These are phyloP conservation scores for Coriaria nepalensis DNA, from an alignment of 306 rosid species.

Conservation along the genomic window DNA sequence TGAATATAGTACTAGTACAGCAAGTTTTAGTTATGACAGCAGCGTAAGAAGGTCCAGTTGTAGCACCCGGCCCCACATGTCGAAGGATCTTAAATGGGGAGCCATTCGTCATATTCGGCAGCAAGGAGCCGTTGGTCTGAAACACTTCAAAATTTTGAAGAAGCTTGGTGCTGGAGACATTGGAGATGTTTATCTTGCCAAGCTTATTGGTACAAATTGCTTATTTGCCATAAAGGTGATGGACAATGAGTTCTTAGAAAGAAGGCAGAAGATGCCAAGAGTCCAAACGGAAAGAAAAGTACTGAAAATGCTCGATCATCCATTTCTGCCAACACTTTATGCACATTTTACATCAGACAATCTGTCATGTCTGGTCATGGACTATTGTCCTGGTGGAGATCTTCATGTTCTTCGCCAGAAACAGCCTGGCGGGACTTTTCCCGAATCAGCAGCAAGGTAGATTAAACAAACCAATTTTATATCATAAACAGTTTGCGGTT, in stretches of 20 bases:
- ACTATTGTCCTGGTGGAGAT: slow-evolving; percentile 79
- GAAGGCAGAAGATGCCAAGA: slow-evolving; percentile 53
- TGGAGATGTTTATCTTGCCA: slow-evolving; percentile 72
- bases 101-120: slow-evolving; percentile 40
- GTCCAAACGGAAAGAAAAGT: slow-evolving; percentile 79
- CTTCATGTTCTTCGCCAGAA: slow-evolving; percentile 61
- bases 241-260: slow-evolving; percentile 57
- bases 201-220: slow-evolving; percentile 26
- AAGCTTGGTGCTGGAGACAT: slow-evolving; percentile 79
- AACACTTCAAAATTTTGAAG: slow-evolving; percentile 53
- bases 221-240: slow-evolving; percentile 78
- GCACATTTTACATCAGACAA: slow-evolving; percentile 77
- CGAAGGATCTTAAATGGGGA: slow-evolving; percentile 65
- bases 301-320: slow-evolving; percentile 81
- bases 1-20: slow-evolving; percentile 84
- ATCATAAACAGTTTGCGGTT: no score
- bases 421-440: slow-evolving; percentile 46
- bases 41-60: slow-evolving; percentile 68
- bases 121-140: slow-evolving; percentile 36
- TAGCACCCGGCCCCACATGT: slow-evolving; percentile 60
- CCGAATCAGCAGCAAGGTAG: slow-evolving; percentile 63
- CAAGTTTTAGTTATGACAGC: slow-evolving; percentile 90
- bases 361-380: slow-evolving; percentile 87
- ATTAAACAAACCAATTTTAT: not conserved
- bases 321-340: slow-evolving; percentile 62